Evolutionary conservation across 225 moss, liverwort and hornwort genomes (phyloP).

Genomic region (Sphagnum contortum): DNA sequence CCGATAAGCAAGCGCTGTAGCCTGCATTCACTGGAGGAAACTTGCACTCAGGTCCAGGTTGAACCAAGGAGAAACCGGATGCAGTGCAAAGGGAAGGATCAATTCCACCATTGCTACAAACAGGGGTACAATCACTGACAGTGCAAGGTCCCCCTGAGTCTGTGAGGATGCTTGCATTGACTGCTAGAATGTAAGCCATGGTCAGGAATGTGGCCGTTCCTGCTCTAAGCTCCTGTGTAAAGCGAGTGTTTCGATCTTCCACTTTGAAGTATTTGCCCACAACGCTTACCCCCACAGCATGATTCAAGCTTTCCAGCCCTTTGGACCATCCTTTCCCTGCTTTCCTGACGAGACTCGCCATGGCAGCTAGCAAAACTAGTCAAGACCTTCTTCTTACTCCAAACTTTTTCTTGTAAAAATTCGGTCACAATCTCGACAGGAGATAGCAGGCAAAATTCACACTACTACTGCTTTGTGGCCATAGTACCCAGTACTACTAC

Average conservation of each 20-base stretch:
- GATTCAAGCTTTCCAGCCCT: conserved; percentile 40
- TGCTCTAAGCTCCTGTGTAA: conserved; percentile 85
- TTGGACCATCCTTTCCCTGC: conserved; percentile 18
- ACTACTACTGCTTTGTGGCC: no score
- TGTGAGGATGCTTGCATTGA: conserved; percentile 83
- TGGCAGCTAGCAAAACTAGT: not conserved
- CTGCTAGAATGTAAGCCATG: conserved; percentile 93
- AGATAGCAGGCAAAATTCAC: no score
- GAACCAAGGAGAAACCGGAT: conserved; percentile 20
- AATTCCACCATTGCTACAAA: conserved; percentile 38
- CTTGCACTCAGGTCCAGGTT: conserved; percentile 59
- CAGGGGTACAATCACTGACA: conserved; percentile 46
- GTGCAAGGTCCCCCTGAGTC: conserved; percentile 94
- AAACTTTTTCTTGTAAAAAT: no score
- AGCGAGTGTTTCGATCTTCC: conserved; percentile 56
- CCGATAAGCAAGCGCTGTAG: conserved; percentile 44
- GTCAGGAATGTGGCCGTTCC: conserved; percentile 96
- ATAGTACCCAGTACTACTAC: no score
- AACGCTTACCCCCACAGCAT: conserved; percentile 38
- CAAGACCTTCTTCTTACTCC: no score
- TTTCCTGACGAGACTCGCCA: conserved; percentile 21
- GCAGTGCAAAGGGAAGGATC: conserved; percentile 20
- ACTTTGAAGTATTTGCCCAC: conserved; percentile 83
- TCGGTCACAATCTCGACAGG: no score
- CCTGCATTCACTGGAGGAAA: conserved; percentile 78